phyloP scores from a whole-genome alignment of 1,139 yeast species.

The Debaryomycetaceae sp. region DNA sequence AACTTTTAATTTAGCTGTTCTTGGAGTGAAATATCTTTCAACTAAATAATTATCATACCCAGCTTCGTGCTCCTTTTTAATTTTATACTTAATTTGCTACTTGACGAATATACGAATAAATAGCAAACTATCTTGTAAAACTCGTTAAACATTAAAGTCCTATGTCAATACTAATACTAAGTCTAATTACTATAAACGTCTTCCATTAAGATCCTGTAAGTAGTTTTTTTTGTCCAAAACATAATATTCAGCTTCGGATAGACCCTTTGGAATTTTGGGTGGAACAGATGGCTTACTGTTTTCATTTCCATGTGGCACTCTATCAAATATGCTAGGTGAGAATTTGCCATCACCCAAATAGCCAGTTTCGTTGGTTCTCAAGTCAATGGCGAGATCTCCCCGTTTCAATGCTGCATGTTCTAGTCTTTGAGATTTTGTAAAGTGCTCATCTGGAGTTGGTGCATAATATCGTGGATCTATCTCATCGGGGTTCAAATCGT shows the following conservation, averaged over 20 bases:
- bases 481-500: constrained; percentile 27
- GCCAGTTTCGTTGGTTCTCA: constrained; percentile 26
- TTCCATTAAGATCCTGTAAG: constrained; percentile 43
- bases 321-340: constrained; percentile 41
- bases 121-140: background rate
- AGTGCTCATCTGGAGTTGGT: constrained; percentile 45
- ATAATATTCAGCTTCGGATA: constrained; percentile 47
- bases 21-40: too few relatives aligned
- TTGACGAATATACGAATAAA: background rate
- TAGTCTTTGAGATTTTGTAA: constrained; percentile 20
- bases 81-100: background rate
- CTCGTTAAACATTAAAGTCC: background rate
- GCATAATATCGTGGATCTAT: constrained; percentile 46
- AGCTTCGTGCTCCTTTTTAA: background rate
- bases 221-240: constrained; percentile 40
- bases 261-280: constrained; percentile 53
- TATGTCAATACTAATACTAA: too few relatives aligned
- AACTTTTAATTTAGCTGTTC: background rate
- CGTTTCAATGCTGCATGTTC: constrained; percentile 18
- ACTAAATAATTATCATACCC: background rate
- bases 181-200: constrained; percentile 18
- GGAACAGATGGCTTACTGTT: constrained; percentile 46
- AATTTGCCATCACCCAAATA: constrained; percentile 42
- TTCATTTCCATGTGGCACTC: constrained; percentile 23
- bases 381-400: constrained; percentile 22